These are phyloP conservation scores for Geosmithia morbida DNA, from an alignment of 2,329 filamentous ascomycete species.

Conservation along the genomic window DNA sequence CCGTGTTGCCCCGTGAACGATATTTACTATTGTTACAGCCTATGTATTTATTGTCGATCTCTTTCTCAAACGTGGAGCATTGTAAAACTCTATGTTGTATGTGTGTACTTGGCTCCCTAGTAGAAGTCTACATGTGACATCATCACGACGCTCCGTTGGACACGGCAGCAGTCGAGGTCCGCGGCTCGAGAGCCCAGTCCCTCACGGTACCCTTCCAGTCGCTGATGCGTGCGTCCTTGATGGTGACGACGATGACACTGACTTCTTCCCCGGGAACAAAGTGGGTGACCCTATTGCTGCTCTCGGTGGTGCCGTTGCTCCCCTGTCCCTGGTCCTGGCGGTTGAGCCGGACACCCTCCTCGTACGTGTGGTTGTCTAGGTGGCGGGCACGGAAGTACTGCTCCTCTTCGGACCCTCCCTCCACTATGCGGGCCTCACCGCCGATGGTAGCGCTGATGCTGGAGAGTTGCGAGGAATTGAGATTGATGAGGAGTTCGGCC, in stretches of 20 bases:
- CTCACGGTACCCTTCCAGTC: slow-evolving; percentile 92
- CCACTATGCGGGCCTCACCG: slow-evolving; percentile 64
- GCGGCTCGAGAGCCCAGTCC: slow-evolving; percentile 49
- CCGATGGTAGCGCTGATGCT: slow-evolving; percentile 91
- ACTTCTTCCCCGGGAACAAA: slow-evolving; percentile 58
- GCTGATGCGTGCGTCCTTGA: slow-evolving; percentile 74
- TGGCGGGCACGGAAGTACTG: slow-evolving; percentile 70
- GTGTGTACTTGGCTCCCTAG: not conserved
- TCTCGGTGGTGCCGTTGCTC: slow-evolving; percentile 1
- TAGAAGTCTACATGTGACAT: not conserved
- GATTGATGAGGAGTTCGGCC: slow-evolving; percentile 70
- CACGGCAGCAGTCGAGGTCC: not conserved
- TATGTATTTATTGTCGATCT: not conserved
- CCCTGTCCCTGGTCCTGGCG: slow-evolving; percentile 9
- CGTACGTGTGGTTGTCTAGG: slow-evolving; percentile 83
- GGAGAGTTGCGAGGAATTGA: slow-evolving; percentile 79
- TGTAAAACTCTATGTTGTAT: not conserved
- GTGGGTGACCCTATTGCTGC: not conserved
- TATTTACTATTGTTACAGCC: not conserved
- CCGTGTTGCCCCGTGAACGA: no score
- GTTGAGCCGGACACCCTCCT: slow-evolving; percentile 23
- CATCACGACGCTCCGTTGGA: not conserved
- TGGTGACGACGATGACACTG: slow-evolving; percentile 71
- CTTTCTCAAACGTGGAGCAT: not conserved
- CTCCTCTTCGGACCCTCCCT: slow-evolving; percentile 66